Base-by-base conservation (phyloP, 1,139 yeast species). In the Candida sp. region DNA sequence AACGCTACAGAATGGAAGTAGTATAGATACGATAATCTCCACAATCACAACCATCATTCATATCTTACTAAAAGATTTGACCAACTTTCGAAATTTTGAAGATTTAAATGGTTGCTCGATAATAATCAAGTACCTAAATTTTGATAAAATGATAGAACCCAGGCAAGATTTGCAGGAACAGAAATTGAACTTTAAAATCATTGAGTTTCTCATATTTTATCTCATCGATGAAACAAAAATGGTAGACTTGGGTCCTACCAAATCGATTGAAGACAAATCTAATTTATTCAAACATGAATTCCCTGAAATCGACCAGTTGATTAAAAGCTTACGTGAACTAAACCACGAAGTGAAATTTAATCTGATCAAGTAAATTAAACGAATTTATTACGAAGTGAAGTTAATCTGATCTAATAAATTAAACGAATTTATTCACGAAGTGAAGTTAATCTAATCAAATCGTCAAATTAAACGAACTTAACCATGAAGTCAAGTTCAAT, bases 171-270 rank as follows among this genome's bases (percentile, higher is more conserved):
- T 46, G 5, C 55, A 44, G 49, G 72, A 58, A 54, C 79, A 77
- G 49, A 70, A 66, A 35, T 64, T 79, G 11, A 77, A 77, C 48
- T 77, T 84, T 50, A 82, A 84, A 53, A 75, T 84, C 25, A 74
- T 86, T 40, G 95, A 87, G 61, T 86, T 86, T 57, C 64, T 86
- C 45, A 77, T 86, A 46, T 84, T 86, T 56, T 86, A 87, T 55
- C 62, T 86, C 46, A 73, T 81, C 5, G 91, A 89, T n/a, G 95
- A 87, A 60, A 64, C 75, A 3, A 62, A 53, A 15, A 50, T 54
- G 23, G 57, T 55, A 11, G 49, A 48, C 7, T 45, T 51, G 22
- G 46, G 43, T 21, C 50, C 48, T 49, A 64, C 42, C 35, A 45
- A 60, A 66, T 48, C 69, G 1, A 70, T 81, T 7, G 60, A 66